Evolutionary conservation across 2,329 filamentous ascomycete genomes (phyloP).

Genomic region (Stromatinia cepivora): DNA sequence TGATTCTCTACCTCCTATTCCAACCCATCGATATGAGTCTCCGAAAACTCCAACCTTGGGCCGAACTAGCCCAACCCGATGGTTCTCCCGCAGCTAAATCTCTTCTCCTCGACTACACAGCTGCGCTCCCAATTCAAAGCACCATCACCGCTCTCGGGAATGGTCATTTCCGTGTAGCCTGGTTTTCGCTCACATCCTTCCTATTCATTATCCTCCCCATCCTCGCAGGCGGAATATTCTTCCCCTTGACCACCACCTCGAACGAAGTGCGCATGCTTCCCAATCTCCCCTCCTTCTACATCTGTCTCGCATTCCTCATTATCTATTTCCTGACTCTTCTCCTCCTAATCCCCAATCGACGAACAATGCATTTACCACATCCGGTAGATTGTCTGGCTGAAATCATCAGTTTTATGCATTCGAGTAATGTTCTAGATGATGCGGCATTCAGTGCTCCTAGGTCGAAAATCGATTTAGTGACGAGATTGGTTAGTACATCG

Average conservation of each 20-base stretch:
- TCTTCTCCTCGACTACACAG: conserved; percentile 69
- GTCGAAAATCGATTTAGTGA: conserved; percentile 68
- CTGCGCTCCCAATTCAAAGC: conserved; percentile 59
- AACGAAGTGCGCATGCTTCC: conserved; percentile 65
- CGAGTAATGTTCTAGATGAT: conserved; percentile 70
- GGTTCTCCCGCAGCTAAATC: conserved; percentile 63
- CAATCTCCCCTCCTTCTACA: conserved; percentile 70
- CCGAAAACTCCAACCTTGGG: conserved; percentile 69
- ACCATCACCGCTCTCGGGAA: conserved; percentile 55
- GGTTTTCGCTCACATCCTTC: conserved; percentile 59
- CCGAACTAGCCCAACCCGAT: conserved; percentile 56
- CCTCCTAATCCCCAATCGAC: conserved; percentile 61
- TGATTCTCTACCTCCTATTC: conserved; percentile 66
- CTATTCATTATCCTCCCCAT: conserved; percentile 64
- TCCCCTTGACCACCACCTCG: conserved; percentile 62
- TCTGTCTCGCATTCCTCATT: conserved; percentile 69
- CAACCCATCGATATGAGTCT: conserved; percentile 66
- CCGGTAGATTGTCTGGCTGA: conserved; percentile 71
- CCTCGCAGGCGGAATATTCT: conserved; percentile 69
- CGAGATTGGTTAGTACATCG: conserved; percentile 52
- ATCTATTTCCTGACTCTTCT: conserved; percentile 67
- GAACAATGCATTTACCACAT: conserved; percentile 69
- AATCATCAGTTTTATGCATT: conserved; percentile 74
- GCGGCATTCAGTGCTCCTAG: conserved; percentile 68
- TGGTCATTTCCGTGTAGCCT: conserved; percentile 66